These are phyloP conservation scores for Mortierella sp. DNA, from an alignment of 371 early-diverging fungal genomes.

Conservation along the genomic window DNA sequence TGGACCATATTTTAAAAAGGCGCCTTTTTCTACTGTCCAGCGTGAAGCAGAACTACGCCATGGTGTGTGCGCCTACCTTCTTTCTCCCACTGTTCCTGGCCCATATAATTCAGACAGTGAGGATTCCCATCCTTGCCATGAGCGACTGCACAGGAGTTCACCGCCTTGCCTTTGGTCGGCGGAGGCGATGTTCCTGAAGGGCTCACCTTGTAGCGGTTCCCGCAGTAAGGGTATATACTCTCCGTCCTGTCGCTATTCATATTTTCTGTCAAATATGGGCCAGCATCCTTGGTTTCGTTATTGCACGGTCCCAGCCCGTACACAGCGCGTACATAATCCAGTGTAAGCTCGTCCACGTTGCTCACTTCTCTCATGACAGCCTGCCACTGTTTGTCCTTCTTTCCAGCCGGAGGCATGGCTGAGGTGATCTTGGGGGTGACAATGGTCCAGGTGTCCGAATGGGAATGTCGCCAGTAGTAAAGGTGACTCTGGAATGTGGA, in stretches of 20 bases:
- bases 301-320: constrained; percentile 33
- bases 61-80: constrained; percentile 44
- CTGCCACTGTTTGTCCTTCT: constrained; percentile 42
- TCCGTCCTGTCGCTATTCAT: background rate
- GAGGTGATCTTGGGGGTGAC: background rate
- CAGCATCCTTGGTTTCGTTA: background rate
- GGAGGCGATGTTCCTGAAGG: background rate
- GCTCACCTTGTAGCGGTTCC: constrained; percentile 11
- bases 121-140: constrained; percentile 61
- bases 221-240: constrained; percentile 35
- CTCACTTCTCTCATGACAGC: constrained; percentile 41
- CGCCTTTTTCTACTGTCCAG: background rate
- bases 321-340: constrained; percentile 30
- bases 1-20: background rate
- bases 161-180: background rate
- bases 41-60: background rate
- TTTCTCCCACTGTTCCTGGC: constrained; percentile 58
- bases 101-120: constrained; percentile 62
- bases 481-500: background rate
- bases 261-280: background rate
- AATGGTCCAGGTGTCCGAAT: background rate
- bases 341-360: constrained; percentile 27
- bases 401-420: constrained; percentile 27
- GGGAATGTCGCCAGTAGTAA: background rate
- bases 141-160: constrained; percentile 24